Evolutionary conservation across 2,329 filamentous ascomycete genomes (phyloP).

Genomic region (Stachybotrys echinatus): DNA sequence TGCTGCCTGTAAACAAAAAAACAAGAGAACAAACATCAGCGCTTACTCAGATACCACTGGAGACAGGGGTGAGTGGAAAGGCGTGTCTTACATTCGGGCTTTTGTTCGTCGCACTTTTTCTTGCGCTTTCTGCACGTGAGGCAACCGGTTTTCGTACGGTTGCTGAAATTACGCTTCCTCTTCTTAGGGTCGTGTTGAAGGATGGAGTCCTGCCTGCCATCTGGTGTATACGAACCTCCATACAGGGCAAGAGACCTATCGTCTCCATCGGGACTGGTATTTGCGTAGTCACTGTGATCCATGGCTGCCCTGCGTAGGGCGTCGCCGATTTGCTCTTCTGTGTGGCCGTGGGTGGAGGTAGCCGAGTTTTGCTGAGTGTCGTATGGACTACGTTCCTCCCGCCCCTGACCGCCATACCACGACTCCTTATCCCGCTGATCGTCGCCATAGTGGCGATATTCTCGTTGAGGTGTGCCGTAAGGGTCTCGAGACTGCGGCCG

Average conservation of each 20-base stretch:
- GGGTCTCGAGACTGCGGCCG: conserved; percentile 34
- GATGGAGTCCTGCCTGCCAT: conserved; percentile 41
- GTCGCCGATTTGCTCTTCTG: conserved; percentile 45
- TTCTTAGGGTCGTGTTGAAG: conserved; percentile 61
- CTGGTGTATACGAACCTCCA: conserved; percentile 37
- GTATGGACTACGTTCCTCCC: conserved; percentile 41
- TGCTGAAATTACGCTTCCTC: conserved; percentile 80
- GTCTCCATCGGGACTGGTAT: conserved; percentile 50
- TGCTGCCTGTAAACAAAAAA: conserved; percentile 57
- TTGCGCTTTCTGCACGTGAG: conserved; percentile 87
- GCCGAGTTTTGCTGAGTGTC: conserved; percentile 42
- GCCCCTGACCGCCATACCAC: conserved; percentile 43
- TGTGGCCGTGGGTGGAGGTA: conserved; percentile 37
- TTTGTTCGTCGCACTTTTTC: conserved; percentile 96
- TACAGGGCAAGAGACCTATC: conserved; percentile 38
- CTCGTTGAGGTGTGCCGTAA: conserved; percentile 37
- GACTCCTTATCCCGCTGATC: conserved; percentile 43
- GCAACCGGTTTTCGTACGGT: conserved; percentile 92
- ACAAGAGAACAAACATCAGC: conserved; percentile 4
- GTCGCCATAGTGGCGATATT: conserved; percentile 39
- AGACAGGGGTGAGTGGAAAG: neutral
- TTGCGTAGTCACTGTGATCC: conserved; percentile 44
- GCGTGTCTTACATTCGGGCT: conserved; percentile 74
- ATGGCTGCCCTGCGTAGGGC: conserved; percentile 36
- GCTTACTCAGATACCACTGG: neutral